Percentiles rank a stretch among this genome's conserved stretches.
These are phyloP conservation scores for Ceratobasidium sp. DNA, from an alignment of 1,284 basidiomycete species.

Conservation along the genomic window DNA sequence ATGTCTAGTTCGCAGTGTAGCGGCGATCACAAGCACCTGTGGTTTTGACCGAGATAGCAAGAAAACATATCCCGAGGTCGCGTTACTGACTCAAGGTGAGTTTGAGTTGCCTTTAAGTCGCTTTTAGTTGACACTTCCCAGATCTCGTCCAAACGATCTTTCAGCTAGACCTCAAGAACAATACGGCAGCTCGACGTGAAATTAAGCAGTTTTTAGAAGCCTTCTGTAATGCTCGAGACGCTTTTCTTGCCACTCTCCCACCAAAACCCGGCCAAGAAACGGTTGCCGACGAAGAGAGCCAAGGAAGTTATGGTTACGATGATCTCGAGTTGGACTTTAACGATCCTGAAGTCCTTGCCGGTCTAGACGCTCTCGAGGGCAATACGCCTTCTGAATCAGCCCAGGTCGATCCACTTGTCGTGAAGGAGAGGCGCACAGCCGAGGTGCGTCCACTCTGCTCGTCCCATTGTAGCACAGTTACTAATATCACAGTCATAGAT, in stretches of 20 bases:
- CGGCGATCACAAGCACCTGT: constrained; percentile 29
- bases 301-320: constrained; percentile 70
- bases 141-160: constrained; percentile 78
- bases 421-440: constrained; percentile 57
- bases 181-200: constrained; percentile 68
- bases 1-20: constrained; percentile 68
- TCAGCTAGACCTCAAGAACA: constrained; percentile 65
- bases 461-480: background rate
- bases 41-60: constrained; percentile 29
- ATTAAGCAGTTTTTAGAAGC: constrained; percentile 72
- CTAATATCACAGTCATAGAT: constrained; percentile 60
- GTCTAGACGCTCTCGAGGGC: constrained; percentile 62
- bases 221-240: constrained; percentile 74
- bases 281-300: constrained; percentile 74
- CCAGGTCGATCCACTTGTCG: background rate
- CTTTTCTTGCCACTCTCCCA: constrained; percentile 64
- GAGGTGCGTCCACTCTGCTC: constrained; percentile 51
- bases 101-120: constrained; percentile 29
- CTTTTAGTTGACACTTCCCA: constrained; percentile 31
- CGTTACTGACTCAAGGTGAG: constrained; percentile 30
- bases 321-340: constrained; percentile 69
- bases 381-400: background rate
- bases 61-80: constrained; percentile 19
- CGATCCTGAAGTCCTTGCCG: constrained; percentile 70
- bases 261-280: constrained; percentile 59